Conservation (phyloP, 2,329 filamentous ascomycete species). For the Curvularia lunata region DNA sequence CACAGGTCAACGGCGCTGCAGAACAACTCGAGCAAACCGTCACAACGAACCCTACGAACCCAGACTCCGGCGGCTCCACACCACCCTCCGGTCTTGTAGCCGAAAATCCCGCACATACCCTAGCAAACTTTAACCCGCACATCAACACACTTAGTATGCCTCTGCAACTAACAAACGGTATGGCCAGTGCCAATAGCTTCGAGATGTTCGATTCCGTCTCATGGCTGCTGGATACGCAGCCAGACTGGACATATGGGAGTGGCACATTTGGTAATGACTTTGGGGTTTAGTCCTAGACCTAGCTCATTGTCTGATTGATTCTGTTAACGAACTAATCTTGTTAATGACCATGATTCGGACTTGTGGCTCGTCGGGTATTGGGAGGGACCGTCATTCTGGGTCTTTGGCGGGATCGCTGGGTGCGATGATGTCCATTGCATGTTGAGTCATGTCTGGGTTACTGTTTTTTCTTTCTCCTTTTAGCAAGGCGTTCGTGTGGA, state of each 20-base stretch:
- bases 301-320: no score
- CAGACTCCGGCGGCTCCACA: slow-evolving; percentile 71
- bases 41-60: slow-evolving; percentile 87
- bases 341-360: neutral
- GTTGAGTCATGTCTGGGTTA: no score
- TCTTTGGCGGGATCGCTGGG: neutral
- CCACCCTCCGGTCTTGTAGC: slow-evolving; percentile 56
- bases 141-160: slow-evolving; percentile 52
- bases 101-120: slow-evolving; percentile 42
- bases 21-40: slow-evolving; percentile 65
- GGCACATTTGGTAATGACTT: slow-evolving; percentile 42
- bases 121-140: slow-evolving; percentile 48
- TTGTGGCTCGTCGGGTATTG: neutral
- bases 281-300: slow-evolving; percentile 18
- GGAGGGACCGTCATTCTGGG: neutral
- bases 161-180: slow-evolving; percentile 67
- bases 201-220: slow-evolving; percentile 90
- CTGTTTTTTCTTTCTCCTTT: neutral
- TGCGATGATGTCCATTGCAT: neutral
- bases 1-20: slow-evolving; percentile 54
- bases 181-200: slow-evolving; percentile 51
- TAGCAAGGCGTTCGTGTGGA: slow-evolving; percentile 10
- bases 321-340: neutral
- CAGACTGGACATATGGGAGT: slow-evolving; percentile 43
- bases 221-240: slow-evolving; percentile 86